Conservation (phyloP, 257 asterid genomes). For the Ligustrum vulgare region DNA sequence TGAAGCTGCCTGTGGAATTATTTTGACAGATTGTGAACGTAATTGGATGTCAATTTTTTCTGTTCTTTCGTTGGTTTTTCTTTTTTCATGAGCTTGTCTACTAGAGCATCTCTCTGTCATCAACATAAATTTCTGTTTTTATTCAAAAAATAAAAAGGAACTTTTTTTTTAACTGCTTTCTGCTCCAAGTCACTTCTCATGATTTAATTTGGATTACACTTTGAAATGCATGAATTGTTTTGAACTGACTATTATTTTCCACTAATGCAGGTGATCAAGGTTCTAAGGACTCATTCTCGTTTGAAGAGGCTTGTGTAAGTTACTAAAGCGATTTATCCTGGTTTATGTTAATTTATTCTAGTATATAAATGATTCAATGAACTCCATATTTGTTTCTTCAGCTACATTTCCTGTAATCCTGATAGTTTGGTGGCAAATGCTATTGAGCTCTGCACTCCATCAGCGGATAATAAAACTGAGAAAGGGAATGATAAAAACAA, state of each 20-base stretch:
- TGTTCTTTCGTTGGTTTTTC: not conserved
- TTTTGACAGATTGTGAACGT: not conserved
- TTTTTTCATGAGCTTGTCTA: not conserved
- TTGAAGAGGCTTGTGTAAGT: conserved; percentile 94
- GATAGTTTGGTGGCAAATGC: conserved; percentile 98
- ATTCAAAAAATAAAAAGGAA: too few relatives aligned
- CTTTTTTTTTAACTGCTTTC: not conserved
- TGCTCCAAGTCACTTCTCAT: not conserved
- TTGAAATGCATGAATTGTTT: not conserved
- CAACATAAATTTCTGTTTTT: not conserved
- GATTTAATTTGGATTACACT: not conserved
- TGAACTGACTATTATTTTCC: not conserved
- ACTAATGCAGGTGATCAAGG: conserved; percentile 76
- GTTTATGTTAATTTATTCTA: conserved; percentile 5
- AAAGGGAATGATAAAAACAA: conserved; percentile 66
- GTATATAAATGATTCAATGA: not conserved
- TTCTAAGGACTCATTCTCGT: conserved; percentile 76
- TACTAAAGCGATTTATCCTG: not conserved
- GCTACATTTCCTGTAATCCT: conserved; percentile 97
- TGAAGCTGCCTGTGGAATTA: not conserved
- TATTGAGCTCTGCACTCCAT: conserved; percentile 97
- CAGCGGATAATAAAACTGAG: conserved; percentile 54
- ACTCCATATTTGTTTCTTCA: conserved; percentile 38
- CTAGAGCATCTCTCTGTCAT: not conserved
- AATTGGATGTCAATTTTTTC: not conserved